These are phyloP conservation scores for Pisolithus tinctorius DNA, from an alignment of 768 basidiomycete species.

Conservation along the genomic window DNA sequence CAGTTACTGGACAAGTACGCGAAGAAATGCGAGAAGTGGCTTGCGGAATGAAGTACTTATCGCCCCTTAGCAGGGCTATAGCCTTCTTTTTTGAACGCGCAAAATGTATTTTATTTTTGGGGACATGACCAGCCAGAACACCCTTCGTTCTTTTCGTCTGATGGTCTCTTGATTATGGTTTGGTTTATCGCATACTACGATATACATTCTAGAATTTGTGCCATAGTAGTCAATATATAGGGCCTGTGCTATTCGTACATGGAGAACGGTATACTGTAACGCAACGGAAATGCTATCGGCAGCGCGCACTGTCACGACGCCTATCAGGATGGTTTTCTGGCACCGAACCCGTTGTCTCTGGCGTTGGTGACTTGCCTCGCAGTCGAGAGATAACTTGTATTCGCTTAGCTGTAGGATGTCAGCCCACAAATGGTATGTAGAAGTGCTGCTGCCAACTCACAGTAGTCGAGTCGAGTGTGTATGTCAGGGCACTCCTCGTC, in stretches of 20 bases:
- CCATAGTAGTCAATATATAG: conserved; percentile 11
- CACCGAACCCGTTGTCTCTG: conserved; percentile 33
- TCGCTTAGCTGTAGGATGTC: conserved; percentile 41
- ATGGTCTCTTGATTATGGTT: conserved; percentile 12
- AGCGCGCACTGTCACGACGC: too few species aligned
- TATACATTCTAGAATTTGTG: conserved; percentile 19
- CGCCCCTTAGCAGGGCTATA: conserved; percentile 18
- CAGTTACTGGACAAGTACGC: conserved; percentile 88
- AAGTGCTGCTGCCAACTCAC: conserved; percentile 30
- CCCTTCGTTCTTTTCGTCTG: conserved; percentile 21
- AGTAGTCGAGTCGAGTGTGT: conserved; percentile 56
- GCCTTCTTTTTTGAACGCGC: conserved; percentile 17
- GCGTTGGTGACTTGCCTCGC: conserved; percentile 52
- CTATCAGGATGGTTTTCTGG: background rate
- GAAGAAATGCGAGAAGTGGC: conserved; percentile 91
- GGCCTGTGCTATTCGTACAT: background rate
- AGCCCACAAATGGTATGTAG: conserved; percentile 4
- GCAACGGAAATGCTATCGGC: background rate
- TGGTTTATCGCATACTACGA: conserved; percentile 15
- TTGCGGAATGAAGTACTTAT: conserved; percentile 54
- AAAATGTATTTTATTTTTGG: conserved; percentile 29
- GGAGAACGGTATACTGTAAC: background rate
- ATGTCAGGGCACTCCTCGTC: conserved; percentile 67
- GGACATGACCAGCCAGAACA: conserved; percentile 26
- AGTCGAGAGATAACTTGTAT: conserved; percentile 54